These are phyloP conservation scores for Beauveria medogensis DNA, from an alignment of 2,329 filamentous ascomycete genomes.

Conservation along the genomic window DNA sequence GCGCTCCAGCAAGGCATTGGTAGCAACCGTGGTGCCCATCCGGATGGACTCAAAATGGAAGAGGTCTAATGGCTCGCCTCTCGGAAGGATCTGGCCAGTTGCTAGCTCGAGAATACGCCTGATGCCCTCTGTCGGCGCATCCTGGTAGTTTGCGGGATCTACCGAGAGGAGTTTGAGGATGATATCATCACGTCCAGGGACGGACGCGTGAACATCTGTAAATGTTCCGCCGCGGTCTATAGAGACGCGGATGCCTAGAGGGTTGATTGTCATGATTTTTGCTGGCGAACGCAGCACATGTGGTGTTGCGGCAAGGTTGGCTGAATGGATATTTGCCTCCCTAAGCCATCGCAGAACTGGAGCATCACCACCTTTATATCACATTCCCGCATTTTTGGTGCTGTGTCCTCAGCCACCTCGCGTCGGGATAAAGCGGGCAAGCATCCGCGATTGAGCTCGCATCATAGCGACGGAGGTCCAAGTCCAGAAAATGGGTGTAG, in stretches of 20 bases:
- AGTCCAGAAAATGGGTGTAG: not conserved
- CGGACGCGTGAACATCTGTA: conserved; percentile 61
- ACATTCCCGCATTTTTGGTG: not conserved
- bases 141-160: conserved; percentile 63
- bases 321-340: too few species aligned
- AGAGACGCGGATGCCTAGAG: conserved; percentile 23
- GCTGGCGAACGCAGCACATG: not conserved
- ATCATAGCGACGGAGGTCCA: not conserved
- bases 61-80: conserved; percentile 27
- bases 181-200: conserved; percentile 57
- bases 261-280: conserved; percentile 17
- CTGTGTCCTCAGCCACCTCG: not conserved
- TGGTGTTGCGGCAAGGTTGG: not conserved
- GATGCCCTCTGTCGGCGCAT: conserved; percentile 68
- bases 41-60: conserved; percentile 54
- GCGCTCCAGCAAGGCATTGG: conserved; percentile 66
- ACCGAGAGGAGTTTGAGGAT: conserved; percentile 66
- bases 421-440: not conserved
- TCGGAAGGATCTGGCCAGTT: conserved; percentile 23
- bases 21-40: conserved; percentile 76
- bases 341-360: not conserved
- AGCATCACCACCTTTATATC: not conserved
- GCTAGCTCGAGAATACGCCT: conserved; percentile 35
- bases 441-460: not conserved
- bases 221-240: conserved; percentile 45